Evolutionary conservation across 2,329 filamentous ascomycete species (phyloP).

Genomic region (Coleophoma cylindrospora): DNA sequence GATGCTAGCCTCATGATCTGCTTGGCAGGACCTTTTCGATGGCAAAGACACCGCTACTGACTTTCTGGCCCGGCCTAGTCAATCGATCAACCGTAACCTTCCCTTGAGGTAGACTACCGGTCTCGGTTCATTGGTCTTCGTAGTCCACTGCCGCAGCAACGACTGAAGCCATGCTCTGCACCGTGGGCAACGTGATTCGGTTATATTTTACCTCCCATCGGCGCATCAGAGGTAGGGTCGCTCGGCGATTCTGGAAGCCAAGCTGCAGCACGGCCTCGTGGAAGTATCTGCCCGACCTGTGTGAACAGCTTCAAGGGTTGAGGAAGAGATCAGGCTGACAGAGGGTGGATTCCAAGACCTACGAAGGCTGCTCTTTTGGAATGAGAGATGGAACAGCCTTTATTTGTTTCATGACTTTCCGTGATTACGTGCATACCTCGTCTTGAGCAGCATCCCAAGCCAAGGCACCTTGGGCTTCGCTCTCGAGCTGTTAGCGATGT

Average conservation of each 20-base stretch:
- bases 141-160: constrained; percentile 33
- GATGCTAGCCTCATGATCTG: constrained; percentile 25
- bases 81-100: constrained; percentile 24
- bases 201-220: constrained; percentile 14
- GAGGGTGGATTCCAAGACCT: neutral
- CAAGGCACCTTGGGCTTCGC: constrained; percentile 4
- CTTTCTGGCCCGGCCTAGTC: constrained; percentile 27
- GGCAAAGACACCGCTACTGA: constrained; percentile 25
- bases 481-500: constrained; percentile 2
- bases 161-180: constrained; percentile 30
- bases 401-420: constrained; percentile 34
- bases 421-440: constrained; percentile 32
- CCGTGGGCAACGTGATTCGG: constrained; percentile 24
- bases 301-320: neutral
- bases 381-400: constrained; percentile 19
- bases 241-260: neutral
- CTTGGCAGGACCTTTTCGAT: constrained; percentile 24
- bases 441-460: constrained; percentile 36
- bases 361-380: neutral
- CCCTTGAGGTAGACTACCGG: constrained; percentile 33
- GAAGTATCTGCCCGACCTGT: neutral
- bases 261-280: neutral
- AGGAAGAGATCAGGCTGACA: neutral
- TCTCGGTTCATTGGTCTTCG: constrained; percentile 33
- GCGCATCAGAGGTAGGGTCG: constrained; percentile 20